Evolutionary conservation across 371 early-diverging fungal genomes (phyloP).

Genomic region (Mucor racemosus): DNA sequence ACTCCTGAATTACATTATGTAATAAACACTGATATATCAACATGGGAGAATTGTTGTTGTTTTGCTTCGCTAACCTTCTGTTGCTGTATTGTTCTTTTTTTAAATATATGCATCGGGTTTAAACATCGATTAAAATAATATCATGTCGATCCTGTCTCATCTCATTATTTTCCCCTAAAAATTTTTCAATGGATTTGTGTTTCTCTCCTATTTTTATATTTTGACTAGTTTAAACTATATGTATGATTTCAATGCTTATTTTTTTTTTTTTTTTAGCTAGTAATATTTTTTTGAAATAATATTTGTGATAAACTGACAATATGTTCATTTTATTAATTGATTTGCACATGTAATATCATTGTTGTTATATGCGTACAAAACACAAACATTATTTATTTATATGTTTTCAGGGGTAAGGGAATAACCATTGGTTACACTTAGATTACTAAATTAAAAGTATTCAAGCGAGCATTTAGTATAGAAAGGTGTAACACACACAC

Average conservation of each 20-base stretch:
- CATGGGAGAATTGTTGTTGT: background rate
- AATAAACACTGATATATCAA: background rate
- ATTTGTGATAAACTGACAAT: no score
- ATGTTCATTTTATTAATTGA: background rate
- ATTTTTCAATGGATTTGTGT: no score
- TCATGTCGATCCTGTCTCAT: background rate
- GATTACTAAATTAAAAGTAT: background rate
- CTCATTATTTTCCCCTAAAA: background rate
- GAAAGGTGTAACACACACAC: background rate
- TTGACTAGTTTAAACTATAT: no score
- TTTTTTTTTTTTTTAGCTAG: no score
- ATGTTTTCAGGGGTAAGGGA: background rate
- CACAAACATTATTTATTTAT: background rate
- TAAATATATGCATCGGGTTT: background rate
- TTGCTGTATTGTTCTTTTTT: background rate
- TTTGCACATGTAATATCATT: background rate
- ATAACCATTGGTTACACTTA: background rate
- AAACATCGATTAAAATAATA: background rate
- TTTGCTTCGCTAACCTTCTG: background rate
- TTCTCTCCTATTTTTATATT: no score
- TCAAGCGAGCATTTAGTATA: background rate
- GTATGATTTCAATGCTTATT: no score
- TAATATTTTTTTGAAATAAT: no score
- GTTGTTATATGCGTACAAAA: background rate
- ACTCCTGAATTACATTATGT: background rate